phyloP scores from a whole-genome alignment of 108 stramenopile genomes.

The Pseudonitzschia pungens region DNA sequence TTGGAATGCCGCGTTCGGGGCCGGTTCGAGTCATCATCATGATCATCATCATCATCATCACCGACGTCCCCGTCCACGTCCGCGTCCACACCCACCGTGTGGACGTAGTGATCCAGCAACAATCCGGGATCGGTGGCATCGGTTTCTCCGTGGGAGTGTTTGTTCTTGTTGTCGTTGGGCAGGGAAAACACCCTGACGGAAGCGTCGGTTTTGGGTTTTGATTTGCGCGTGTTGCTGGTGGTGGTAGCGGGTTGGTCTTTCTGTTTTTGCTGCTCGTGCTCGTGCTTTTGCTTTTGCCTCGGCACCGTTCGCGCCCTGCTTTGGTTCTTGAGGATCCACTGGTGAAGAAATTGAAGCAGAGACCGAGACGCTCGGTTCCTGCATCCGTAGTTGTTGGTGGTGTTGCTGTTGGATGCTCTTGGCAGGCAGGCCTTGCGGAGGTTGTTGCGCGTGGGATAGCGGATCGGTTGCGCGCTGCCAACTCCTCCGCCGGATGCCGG shows the following conservation, averaged over 20 bases:
- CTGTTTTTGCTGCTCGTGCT: not conserved
- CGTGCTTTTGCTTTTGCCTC: not conserved
- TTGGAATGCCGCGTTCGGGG: too few species aligned
- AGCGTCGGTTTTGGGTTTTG: not conserved
- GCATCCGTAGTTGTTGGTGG: not conserved
- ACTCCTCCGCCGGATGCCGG: not conserved
- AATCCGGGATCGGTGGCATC: not conserved
- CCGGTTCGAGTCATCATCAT: not conserved
- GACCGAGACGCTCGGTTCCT: not conserved
- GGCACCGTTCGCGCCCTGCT: too few species aligned
- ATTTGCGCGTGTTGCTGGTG: not conserved
- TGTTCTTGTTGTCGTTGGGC: not conserved
- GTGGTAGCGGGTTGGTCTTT: not conserved
- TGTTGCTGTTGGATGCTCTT: not conserved
- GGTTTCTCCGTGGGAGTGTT: too few species aligned
- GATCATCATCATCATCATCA: not conserved
- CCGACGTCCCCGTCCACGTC: too few species aligned
- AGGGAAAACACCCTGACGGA: not conserved
- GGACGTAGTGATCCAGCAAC: not conserved
- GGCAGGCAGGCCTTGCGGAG: constrained; percentile 10
- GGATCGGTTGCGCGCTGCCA: not conserved
- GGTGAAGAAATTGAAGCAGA: too few species aligned
- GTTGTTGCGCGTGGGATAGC: not conserved
- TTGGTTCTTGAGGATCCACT: too few species aligned
- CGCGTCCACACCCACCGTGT: not conserved